Evolutionary conservation across 345 rosid species (phyloP).

Genomic region (Pistacia integerrima): DNA sequence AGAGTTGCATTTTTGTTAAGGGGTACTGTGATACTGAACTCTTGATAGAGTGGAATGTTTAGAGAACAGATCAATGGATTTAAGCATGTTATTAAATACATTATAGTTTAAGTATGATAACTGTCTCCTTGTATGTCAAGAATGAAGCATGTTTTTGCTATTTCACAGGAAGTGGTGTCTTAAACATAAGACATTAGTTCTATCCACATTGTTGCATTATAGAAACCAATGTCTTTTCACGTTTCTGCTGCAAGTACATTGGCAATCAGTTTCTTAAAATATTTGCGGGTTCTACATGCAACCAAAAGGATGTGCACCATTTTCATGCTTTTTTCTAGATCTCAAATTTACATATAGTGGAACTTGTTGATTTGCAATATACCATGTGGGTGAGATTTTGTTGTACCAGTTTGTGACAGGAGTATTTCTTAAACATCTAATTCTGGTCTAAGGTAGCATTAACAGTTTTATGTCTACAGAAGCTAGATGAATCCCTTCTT

Average conservation of each 20-base stretch:
- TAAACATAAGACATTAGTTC: background rate
- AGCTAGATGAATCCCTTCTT: slow-evolving; percentile 92
- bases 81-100: background rate
- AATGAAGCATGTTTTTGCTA: background rate
- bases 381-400: background rate
- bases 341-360: background rate
- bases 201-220: too few relatives aligned
- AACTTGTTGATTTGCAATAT: background rate
- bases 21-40: background rate
- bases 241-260: background rate
- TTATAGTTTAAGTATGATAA: background rate
- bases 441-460: slow-evolving; percentile 13
- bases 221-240: background rate
- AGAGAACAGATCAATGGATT: background rate
- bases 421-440: background rate
- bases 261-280: slow-evolving; percentile 1
- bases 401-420: background rate
- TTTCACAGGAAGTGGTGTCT: background rate
- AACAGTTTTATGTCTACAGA: slow-evolving; percentile 46
- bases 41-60: background rate
- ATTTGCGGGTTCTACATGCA: background rate
- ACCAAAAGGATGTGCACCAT: background rate
- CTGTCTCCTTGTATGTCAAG: background rate
- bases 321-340: background rate
- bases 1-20: background rate